Evolutionary conservation across 352 stramenopile species (phyloP), one percentile per base, ranked within the genome.

Genomic region (Aphanomyces cochlioides): DNA sequence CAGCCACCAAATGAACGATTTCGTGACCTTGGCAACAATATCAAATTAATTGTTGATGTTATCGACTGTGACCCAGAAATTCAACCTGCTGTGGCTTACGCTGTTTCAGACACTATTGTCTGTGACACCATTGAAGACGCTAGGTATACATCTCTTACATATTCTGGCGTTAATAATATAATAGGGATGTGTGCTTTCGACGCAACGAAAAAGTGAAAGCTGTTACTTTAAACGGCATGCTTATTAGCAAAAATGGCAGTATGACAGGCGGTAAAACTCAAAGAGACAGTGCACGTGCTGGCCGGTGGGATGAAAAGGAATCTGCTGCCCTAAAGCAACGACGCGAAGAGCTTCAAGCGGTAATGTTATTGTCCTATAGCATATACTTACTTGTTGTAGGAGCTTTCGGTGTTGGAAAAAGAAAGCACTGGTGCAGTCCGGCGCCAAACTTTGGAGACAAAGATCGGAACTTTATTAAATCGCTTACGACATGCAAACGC

Each of bases 191-290:
- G 15, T 94, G 87, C 56, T 95, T 94, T 59, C 74, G 69, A 12
- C 83, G 89, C 47, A 90, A 92, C 43, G 87, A 95, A 47, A 90
- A 90, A 45, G 82, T 95, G 8, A 95, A 95, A 66, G 87, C 87
- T 13, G 92, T 98, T 37, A 99, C 97, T 3, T 72, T 99, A 13
- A 89, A 90, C 43, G 97, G 97, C 21, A 96, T 97, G 77, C 92
- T 99, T 54, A 98, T 99, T 60, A 97, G 83, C 74, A 99, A 98
- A 75, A 98, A 97, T 47, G 97, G 96, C 57, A 98, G 96, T 75
- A 99, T 99, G 96, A 99, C 95, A 1, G 97, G 96, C 53, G 97
- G 96, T 61, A 85, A 90, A 12, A 97, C 92, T 0, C 83, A 90
- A 37, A 91, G 85, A 34, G 88, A 98, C 68, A 64, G 80, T 47